A percentile compares a stretch with the other conserved stretches of the same genome.
These are phyloP conservation scores for Chlorella variabilis DNA, from an alignment of 163 green algal genomes.

Conservation along the genomic window DNA sequence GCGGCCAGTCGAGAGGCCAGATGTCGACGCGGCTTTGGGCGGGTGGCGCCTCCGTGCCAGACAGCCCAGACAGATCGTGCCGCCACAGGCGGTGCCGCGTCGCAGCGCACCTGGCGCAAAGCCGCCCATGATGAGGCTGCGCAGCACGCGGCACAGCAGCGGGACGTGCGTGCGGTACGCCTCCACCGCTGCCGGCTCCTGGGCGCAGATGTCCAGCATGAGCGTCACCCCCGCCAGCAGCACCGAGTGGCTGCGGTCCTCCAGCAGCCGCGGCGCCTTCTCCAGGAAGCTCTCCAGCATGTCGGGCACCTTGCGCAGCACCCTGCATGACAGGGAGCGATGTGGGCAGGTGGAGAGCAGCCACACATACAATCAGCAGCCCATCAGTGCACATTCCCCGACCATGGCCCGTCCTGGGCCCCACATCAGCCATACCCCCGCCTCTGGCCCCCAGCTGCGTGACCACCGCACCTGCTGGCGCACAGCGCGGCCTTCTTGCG, in stretches of 20 bases:
- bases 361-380: neutral
- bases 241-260: conserved; percentile 93
- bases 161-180: conserved; percentile 72
- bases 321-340: conserved; percentile 52
- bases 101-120: conserved; percentile 36
- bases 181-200: conserved; percentile 51
- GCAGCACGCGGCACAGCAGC: conserved; percentile 75
- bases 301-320: conserved; percentile 96
- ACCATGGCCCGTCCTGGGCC: no score
- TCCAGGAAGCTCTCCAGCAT: conserved; percentile 88
- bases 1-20: no score
- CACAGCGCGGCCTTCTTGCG: conserved; percentile 97
- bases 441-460: neutral
- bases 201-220: conserved; percentile 78
- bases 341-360: neutral
- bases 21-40: no score
- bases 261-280: conserved; percentile 70
- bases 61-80: no score
- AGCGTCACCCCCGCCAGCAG: conserved; percentile 87
- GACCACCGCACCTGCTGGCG: conserved; percentile 64
- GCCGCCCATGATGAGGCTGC: conserved; percentile 65
- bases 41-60: no score
- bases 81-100: no score
- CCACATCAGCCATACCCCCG: neutral
- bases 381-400: neutral